Evolutionary conservation across 345 rosid species (phyloP), one percentile per base, ranked within the genome.

Genomic region (Lepidium aucheri): DNA sequence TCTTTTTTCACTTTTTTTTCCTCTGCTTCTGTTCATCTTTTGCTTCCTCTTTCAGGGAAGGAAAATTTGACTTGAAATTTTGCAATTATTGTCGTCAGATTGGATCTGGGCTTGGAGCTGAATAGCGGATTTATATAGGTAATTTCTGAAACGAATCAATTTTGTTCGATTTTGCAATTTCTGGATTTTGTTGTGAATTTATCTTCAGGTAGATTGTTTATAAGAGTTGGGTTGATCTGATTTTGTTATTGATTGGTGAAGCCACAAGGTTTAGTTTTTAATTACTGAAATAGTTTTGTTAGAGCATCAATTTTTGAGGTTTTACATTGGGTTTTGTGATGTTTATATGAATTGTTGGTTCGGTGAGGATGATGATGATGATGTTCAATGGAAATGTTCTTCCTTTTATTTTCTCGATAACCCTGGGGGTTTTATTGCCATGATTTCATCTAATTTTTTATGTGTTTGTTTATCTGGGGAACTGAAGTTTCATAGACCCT

Each of bases 41-140:
- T 76, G 16, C 42, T 53, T 70, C 63, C 12, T 59, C 50, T 30
- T 35, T 26, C 58, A 11, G 57, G 17, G 51, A 63, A 59, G 49
- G 14, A 14, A 58, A 57, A 8, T 76, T 47, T 50, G 72, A 66
- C 60, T 44, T 26, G 35, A 53, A 50, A 18, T 43, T 49, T 52
- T 65, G 30, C 11, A 16, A 36, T 45, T 73, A 65, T 53, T 2
- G 11, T 45, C 34, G 47, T 61, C 61, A 65, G 80, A 80, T 83
- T 83, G 85, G 89, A 85, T 87, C 97, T 84, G 84, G 77, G 68
- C 54, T 53, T 65, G 52, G 46, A 67, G 65, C 62, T 72, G 39
- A 49, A 10, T 30, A 63, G 32, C 32, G n/a, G 70, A 63, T 73
- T 67, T 35, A 26, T 16, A 36, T 46, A 78, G 86, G 89, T 79